Percentiles rank a stretch among this genome's conserved stretches.
Conservation (phyloP, 2,329 filamentous ascomycete species). For the Cadophora sp. region DNA sequence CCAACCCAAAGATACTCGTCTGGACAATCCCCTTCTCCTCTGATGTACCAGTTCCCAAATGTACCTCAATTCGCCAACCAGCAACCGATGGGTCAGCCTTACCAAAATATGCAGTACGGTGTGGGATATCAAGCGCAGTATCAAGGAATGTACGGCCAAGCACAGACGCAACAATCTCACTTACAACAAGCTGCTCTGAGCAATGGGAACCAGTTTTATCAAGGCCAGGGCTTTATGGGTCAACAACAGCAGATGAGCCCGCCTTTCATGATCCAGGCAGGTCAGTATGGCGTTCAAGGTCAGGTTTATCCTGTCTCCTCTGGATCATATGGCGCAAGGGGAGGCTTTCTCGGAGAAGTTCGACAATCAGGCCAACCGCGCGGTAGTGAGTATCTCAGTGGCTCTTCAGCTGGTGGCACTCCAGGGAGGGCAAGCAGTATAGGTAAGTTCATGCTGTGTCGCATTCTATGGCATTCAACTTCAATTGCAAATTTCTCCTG, state of each 20-base stretch:
- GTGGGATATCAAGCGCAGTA: conserved; percentile 39
- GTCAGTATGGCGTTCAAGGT: conserved; percentile 36
- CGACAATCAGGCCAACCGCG: conserved; percentile 29
- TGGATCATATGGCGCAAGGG: conserved; percentile 33
- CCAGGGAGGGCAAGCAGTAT: conserved; percentile 32
- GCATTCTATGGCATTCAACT: neutral
- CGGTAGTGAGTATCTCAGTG: conserved; percentile 26
- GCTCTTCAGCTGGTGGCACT: conserved; percentile 14
- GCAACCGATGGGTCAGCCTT: conserved; percentile 28
- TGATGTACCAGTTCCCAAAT: conserved; percentile 36
- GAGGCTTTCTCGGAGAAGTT: conserved; percentile 32
- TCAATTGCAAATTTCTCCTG: neutral
- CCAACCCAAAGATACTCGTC: conserved; percentile 33
- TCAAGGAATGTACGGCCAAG: conserved; percentile 35
- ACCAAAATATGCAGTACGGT: conserved; percentile 35
- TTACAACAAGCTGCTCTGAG: conserved; percentile 24
- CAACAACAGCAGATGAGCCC: conserved; percentile 34
- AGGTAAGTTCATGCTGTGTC: conserved; percentile 38
- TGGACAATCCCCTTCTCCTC: conserved; percentile 27
- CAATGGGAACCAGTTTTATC: conserved; percentile 38
- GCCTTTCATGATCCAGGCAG: conserved; percentile 37
- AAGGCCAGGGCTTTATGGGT: conserved; percentile 35
- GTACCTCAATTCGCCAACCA: conserved; percentile 34
- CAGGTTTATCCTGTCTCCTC: conserved; percentile 33
- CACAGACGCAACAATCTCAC: conserved; percentile 28